phyloP scores from a whole-genome alignment of 768 basidiomycete species.

The Podaxis sp. region DNA sequence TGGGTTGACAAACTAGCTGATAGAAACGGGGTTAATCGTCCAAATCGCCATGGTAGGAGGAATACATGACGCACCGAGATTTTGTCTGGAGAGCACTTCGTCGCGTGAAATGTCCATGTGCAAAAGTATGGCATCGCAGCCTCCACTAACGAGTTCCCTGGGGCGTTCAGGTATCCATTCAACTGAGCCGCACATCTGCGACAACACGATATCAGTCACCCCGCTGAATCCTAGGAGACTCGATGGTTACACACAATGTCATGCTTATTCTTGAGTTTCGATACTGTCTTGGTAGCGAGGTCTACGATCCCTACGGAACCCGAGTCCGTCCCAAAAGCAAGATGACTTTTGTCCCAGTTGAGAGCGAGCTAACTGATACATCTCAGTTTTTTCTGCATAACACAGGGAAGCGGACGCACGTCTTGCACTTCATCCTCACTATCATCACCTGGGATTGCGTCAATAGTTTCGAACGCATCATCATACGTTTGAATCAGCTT shows the following conservation, averaged over 20 bases:
- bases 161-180: slow-evolving; percentile 73
- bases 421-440: slow-evolving; percentile 68
- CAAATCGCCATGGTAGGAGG: not conserved
- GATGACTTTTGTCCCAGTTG: slow-evolving; percentile 49
- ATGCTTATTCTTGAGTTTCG: slow-evolving; percentile 62
- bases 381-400: slow-evolving; percentile 23
- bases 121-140: slow-evolving; percentile 67
- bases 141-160: slow-evolving; percentile 72
- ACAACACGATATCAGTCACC: not conserved
- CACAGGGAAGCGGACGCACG: slow-evolving; percentile 5
- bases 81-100: slow-evolving; percentile 53
- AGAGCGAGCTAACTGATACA: slow-evolving; percentile 60
- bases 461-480: slow-evolving; percentile 46
- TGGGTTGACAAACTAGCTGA: slow-evolving; percentile 37
- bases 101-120: slow-evolving; percentile 68
- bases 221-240: not conserved
- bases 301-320: slow-evolving; percentile 70
- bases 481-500: slow-evolving; percentile 54
- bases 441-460: slow-evolving; percentile 46
- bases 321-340: slow-evolving; percentile 73
- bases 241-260: slow-evolving; percentile 48
- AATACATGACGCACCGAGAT: slow-evolving; percentile 48
- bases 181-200: slow-evolving; percentile 68
- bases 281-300: slow-evolving; percentile 44
- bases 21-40: not conserved